Evolutionary conservation across 805 yeast genomes (phyloP).

Genomic region (Candida namnaoensis): DNA sequence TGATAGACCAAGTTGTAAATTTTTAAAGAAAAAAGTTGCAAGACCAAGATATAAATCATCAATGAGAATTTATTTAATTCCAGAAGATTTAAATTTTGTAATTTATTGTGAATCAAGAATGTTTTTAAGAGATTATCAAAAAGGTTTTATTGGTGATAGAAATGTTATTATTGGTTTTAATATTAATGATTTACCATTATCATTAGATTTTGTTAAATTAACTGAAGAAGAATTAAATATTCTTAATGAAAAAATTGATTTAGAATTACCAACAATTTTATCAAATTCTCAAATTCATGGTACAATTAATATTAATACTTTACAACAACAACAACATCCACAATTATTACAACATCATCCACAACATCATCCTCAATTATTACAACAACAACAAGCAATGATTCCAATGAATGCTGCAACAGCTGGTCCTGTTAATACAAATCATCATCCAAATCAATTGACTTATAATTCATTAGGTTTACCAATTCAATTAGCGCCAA

Average conservation of each 20-base stretch:
- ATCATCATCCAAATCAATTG: not conserved
- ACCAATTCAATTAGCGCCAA: too few species aligned
- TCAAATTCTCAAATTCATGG: not conserved
- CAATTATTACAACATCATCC: too few species aligned
- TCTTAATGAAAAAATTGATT: conserved; percentile 8
- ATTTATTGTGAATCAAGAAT: conserved; percentile 40
- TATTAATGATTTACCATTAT: conserved; percentile 9
- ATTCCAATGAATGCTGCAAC: too few species aligned
- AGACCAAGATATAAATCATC: conserved; percentile 55
- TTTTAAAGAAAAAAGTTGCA: conserved; percentile 48
- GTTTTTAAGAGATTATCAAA: conserved; percentile 41
- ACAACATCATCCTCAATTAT: too few species aligned
- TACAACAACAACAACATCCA: too few species aligned
- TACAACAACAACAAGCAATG: not conserved
- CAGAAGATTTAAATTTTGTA: conserved; percentile 28
- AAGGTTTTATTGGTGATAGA: conserved; percentile 36
- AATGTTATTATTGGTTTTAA: conserved; percentile 23
- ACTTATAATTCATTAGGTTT: too few species aligned
- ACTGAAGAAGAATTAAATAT: conserved; percentile 7
- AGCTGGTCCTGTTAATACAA: too few species aligned
- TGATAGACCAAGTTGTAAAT: conserved; percentile 37
- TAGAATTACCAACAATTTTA: conserved; percentile 8
- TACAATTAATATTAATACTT: not conserved
- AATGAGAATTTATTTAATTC: conserved; percentile 53
- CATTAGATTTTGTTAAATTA: conserved; percentile 1